Base-by-base conservation (phyloP, 2,329 filamentous ascomycete species). In the Harringtonia lauricola region DNA sequence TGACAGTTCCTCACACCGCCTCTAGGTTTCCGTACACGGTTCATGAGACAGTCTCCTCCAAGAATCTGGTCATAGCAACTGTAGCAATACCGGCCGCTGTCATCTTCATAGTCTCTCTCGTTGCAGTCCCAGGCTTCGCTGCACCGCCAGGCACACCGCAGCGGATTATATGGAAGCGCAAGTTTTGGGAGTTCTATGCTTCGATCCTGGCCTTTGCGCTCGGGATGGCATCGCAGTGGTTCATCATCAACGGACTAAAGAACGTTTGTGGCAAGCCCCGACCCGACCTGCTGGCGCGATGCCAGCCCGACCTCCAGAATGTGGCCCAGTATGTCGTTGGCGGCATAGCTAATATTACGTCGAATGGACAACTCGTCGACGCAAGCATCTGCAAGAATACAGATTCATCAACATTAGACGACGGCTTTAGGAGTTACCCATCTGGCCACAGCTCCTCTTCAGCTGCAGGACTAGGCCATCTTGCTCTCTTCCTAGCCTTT, bases 171-270 rank as follows among this genome's bases (percentile, higher is more conserved):
- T 88, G 86, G 79, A 77, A 76, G 58, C 75, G 86, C 51, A 95
- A 92, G 64, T 60, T 95, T 2, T 95, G 89, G 88, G 89, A 95
- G 61, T 80, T 86, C 60, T 87, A 95, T 57, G 79, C 78, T 3
- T 88, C 86, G 46, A 86, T 83, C 78, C 77, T 95, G 55, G 89
- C 88, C 0, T 71, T 95, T 3, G 85, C 71, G 1, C 68, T 95
- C 17, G 78, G 84, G 3, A 67, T 87, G 9, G 78, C 81, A 3
- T 70, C 76, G 2, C 74, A 83, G 4, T 92, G 84, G 67, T 79
- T 92, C 62, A 78, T 94, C 54, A 90, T 88, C 1, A 80, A 86
- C 53, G 85, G 83, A 40, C 79, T 94, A 71, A 95, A 95, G 72
- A 86, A 81, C 55, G 77, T 82, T 18, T 80, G 90, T 39, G 96